These are phyloP conservation scores for Suhomyces panamericanus DNA, from an alignment of 1,139 yeast species.

Conservation along the genomic window DNA sequence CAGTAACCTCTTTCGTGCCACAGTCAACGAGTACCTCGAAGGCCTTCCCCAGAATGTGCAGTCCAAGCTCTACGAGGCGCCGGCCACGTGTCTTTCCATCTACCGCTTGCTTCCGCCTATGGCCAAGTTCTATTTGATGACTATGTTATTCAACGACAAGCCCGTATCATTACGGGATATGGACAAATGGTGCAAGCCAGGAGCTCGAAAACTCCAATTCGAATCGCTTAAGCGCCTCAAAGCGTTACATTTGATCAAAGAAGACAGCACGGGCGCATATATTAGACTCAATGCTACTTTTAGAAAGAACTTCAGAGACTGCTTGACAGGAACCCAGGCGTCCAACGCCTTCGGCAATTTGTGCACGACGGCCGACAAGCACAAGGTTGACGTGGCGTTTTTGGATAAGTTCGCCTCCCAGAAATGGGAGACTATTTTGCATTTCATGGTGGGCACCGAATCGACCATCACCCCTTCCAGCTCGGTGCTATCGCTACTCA, in stretches of 20 bases:
- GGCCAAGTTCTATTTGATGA: constrained; percentile 86
- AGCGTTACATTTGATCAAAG: constrained; percentile 73
- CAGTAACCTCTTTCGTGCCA: constrained; percentile 58
- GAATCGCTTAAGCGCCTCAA: constrained; percentile 81
- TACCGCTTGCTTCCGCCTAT: constrained; percentile 83
- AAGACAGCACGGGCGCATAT: constrained; percentile 53
- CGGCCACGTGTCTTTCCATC: constrained; percentile 93
- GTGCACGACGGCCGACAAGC: constrained; percentile 34
- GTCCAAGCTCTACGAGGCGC: constrained; percentile 69
- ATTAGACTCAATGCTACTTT: constrained; percentile 72
- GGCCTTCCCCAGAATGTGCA: constrained; percentile 85
- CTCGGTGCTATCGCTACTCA: constrained; percentile 63
- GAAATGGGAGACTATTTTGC: constrained; percentile 94
- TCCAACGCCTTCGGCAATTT: constrained; percentile 49
- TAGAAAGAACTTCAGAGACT: constrained; percentile 72
- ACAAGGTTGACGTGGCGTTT: constrained; percentile 59
- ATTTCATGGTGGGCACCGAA: constrained; percentile 96
- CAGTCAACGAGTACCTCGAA: constrained; percentile 87
- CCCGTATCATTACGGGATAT: constrained; percentile 68
- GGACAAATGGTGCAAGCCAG: constrained; percentile 73
- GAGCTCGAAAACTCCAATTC: constrained; percentile 54
- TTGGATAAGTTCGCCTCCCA: constrained; percentile 78
- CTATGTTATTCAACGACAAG: constrained; percentile 78
- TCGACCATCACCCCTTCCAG: constrained; percentile 62
- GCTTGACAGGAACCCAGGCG: constrained; percentile 75